A percentile compares a stretch with the other conserved stretches of the same genome.
These are phyloP conservation scores for Zygnema cylindricum DNA, from an alignment of 139 green algal genomes.

Conservation along the genomic window DNA sequence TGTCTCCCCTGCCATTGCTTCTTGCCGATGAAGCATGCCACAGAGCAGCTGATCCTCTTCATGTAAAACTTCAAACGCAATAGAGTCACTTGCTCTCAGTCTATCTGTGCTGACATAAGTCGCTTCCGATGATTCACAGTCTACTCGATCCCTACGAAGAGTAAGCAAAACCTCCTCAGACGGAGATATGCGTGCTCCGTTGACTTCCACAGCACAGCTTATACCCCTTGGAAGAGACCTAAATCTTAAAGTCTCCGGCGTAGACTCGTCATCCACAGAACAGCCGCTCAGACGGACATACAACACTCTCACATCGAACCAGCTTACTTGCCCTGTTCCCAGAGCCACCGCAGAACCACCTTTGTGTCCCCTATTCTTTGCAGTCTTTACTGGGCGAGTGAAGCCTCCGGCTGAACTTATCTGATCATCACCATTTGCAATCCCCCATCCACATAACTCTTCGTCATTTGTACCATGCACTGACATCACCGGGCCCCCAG, in stretches of 20 bases:
- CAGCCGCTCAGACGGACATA: constrained; percentile 18
- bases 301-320: constrained; percentile 30
- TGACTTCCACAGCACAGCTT: constrained; percentile 23
- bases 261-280: not conserved
- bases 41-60: constrained; percentile 29
- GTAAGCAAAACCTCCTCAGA: constrained; percentile 26
- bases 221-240: constrained; percentile 31
- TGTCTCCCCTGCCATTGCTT: not conserved
- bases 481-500: not conserved
- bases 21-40: not conserved
- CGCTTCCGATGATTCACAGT: constrained; percentile 39
- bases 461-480: not conserved
- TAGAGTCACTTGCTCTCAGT: not conserved
- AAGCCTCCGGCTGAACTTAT: not conserved
- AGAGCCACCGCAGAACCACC: not conserved
- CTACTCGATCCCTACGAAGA: constrained; percentile 22
- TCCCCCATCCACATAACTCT: not conserved
- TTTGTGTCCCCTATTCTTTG: not conserved
- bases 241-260: constrained; percentile 35
- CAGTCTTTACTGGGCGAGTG: not conserved
- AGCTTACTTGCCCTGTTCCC: not conserved
- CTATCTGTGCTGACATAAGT: constrained; percentile 53
- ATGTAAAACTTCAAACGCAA: constrained; percentile 32
- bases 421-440: not conserved
- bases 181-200: constrained; percentile 32